These are phyloP conservation scores for Ogataea haglerorum DNA, from an alignment of 805 yeast genomes.

Conservation along the genomic window DNA sequence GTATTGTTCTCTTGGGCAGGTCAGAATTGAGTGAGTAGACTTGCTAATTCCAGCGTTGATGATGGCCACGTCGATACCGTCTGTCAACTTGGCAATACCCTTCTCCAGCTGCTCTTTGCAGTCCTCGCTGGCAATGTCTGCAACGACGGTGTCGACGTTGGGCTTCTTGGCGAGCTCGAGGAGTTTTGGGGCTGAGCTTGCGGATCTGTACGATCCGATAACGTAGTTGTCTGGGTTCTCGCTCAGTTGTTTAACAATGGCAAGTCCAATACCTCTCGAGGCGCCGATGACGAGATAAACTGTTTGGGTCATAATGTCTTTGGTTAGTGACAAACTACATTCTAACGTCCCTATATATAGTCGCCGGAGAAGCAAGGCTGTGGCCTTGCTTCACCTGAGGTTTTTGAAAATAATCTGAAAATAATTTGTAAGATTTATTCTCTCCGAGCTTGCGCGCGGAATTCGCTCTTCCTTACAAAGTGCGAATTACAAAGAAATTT, in stretches of 20 bases:
- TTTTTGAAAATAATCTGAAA: too few species aligned
- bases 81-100: conserved; percentile 16
- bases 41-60: conserved; percentile 32
- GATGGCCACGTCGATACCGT: conserved; percentile 34
- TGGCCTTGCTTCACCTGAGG: too few species aligned
- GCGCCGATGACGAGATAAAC: conserved; percentile 41
- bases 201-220: conserved; percentile 16
- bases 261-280: conserved; percentile 41
- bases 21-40: neutral
- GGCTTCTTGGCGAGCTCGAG: conserved; percentile 12
- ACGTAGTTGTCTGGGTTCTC: conserved; percentile 20
- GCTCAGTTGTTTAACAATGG: conserved; percentile 29
- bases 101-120: conserved; percentile 19
- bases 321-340: neutral
- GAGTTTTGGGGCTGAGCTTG: conserved; percentile 14
- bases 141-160: conserved; percentile 22
- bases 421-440: too few species aligned
- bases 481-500: neutral
- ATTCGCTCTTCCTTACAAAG: neutral
- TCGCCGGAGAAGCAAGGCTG: too few species aligned
- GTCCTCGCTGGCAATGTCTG: conserved; percentile 21
- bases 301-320: neutral
- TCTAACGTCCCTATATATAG: neutral
- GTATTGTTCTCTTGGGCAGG: neutral
- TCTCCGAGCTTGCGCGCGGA: neutral